phyloP scores from a whole-genome alignment of 305 asterid species.

The Fraxinus velutina region DNA sequence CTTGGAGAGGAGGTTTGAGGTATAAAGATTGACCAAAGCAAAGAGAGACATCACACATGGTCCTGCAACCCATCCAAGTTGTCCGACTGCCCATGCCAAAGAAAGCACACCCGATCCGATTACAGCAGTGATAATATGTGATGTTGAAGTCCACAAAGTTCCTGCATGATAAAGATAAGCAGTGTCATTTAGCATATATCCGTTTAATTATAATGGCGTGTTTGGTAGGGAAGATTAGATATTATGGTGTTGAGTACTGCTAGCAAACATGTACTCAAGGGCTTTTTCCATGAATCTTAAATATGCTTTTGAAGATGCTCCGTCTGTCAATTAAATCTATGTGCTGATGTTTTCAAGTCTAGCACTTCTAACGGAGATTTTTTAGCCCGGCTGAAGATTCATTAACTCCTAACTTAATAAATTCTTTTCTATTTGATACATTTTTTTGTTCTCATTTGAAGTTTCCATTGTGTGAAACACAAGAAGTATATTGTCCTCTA shows the following conservation, averaged over 20 bases:
- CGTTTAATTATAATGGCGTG: background rate
- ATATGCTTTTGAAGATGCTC: background rate
- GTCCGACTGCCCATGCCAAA: constrained; percentile 45
- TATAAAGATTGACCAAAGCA: constrained; percentile 29
- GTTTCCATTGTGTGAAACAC: background rate
- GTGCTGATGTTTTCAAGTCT: background rate
- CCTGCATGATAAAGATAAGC: constrained; percentile 20
- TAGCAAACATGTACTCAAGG: background rate
- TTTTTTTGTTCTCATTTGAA: background rate
- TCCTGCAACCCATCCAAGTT: constrained; percentile 47
- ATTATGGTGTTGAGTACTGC: background rate
- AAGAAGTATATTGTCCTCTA: background rate
- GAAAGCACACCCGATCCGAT: constrained; percentile 47
- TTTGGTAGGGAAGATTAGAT: background rate
- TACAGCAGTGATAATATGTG: constrained; percentile 44
- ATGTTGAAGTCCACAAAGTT: constrained; percentile 36
- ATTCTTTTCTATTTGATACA: background rate
- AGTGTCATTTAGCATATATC: background rate
- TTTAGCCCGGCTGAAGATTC: background rate
- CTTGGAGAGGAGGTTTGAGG: constrained; percentile 34
- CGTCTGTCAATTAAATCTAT: background rate
- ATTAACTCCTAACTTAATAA: background rate
- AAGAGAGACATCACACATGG: constrained; percentile 33
- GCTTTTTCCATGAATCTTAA: background rate
- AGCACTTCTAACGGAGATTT: background rate